Conservation (phyloP, 768 basidiomycete genomes). For the Pleurotus salmoneostramineus region DNA sequence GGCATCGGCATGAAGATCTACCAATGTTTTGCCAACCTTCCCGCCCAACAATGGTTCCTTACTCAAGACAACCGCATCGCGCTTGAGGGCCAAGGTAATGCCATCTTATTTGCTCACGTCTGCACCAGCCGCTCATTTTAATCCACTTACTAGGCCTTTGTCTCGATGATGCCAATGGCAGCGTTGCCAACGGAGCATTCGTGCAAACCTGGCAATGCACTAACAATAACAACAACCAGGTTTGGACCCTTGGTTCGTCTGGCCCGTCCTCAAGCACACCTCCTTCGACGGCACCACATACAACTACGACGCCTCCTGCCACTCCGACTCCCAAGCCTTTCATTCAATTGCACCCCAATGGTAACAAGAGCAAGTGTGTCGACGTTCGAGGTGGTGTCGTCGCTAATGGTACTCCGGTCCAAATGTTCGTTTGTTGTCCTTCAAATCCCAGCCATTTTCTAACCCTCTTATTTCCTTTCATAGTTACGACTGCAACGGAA, state of each 20-base stretch:
- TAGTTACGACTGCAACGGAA: not conserved
- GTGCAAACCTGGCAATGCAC: conserved; percentile 26
- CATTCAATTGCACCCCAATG: too few relatives aligned
- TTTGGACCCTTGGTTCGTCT: conserved; percentile 17
- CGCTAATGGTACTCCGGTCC: too few relatives aligned
- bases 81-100: conserved; percentile 12
- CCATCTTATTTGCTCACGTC: too few relatives aligned
- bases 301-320: too few relatives aligned
- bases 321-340: too few relatives aligned
- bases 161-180: conserved; percentile 25
- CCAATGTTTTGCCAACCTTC: conserved; percentile 2
- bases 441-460: not conserved
- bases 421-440: too few relatives aligned
- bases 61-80: not conserved
- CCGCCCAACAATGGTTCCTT: conserved; percentile 1
- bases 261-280: too few relatives aligned
- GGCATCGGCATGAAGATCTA: conserved; percentile 1
- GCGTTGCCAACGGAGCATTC: conserved; percentile 19
- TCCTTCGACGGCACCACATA: too few relatives aligned
- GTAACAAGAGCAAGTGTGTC: too few relatives aligned
- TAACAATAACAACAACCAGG: conserved; percentile 21
- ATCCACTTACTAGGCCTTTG: conserved; percentile 14
- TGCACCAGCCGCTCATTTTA: not conserved
- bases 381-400: too few relatives aligned
- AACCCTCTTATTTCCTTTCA: not conserved